Conservation (phyloP, 2,329 filamentous ascomycete genomes). For the Sporothrix humicola region DNA sequence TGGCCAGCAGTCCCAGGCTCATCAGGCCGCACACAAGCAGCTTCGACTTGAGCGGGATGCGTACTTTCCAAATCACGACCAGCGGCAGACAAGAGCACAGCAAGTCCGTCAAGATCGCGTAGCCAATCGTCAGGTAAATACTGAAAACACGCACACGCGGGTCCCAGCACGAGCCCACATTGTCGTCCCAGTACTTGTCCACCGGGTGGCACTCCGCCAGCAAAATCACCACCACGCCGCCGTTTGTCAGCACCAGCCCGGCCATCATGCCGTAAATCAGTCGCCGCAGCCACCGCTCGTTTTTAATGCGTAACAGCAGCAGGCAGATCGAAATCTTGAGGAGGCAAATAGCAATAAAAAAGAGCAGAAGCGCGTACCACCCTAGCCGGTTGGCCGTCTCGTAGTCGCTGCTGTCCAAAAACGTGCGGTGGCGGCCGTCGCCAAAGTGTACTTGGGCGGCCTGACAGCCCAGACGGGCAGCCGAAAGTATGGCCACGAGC, state of each 20-base stretch:
- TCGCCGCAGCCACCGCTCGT: slow-evolving; percentile 43
- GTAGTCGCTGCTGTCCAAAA: slow-evolving; percentile 3
- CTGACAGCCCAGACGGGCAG: slow-evolving; percentile 45
- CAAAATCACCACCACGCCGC: slow-evolving; percentile 44
- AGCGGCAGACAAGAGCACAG: slow-evolving; percentile 43
- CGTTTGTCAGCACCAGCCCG: slow-evolving; percentile 45
- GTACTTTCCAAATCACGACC: slow-evolving; percentile 45
- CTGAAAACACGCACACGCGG: slow-evolving; percentile 44
- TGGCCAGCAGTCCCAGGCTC: slow-evolving; percentile 43
- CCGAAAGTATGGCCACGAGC: slow-evolving; percentile 43
- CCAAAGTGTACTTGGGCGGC: slow-evolving; percentile 45
- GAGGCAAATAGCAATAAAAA: slow-evolving; percentile 49
- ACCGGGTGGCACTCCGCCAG: slow-evolving; percentile 45
- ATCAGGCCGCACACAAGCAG: slow-evolving; percentile 44
- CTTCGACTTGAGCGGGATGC: slow-evolving; percentile 44
- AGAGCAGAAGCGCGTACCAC: slow-evolving; percentile 50
- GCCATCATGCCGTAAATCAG: slow-evolving; percentile 45
- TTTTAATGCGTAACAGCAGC: slow-evolving; percentile 51
- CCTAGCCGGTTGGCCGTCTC: slow-evolving; percentile 45
- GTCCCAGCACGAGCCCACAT: slow-evolving; percentile 43
- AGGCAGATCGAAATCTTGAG: slow-evolving; percentile 52
- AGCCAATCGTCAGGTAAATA: slow-evolving; percentile 46
- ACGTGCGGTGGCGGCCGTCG: slow-evolving; percentile 47
- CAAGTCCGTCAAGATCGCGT: slow-evolving; percentile 42
- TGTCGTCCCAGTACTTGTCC: slow-evolving; percentile 44